Conservation (phyloP, 108 stramenopile species). For the Stephanodiscus triporus region DNA sequence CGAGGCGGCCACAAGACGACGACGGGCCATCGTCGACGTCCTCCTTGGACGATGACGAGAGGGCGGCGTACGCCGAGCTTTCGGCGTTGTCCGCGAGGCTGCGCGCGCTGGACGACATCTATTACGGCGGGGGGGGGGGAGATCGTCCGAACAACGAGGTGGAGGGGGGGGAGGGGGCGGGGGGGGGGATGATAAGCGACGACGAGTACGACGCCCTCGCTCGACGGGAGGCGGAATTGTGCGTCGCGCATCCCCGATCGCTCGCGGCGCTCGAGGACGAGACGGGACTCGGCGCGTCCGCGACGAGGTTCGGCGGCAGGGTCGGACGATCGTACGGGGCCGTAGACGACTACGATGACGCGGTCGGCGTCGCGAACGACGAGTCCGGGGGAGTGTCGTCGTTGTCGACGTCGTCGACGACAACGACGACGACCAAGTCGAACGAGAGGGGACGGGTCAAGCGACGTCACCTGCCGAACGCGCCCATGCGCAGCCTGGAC, state of each 20-base stretch:
- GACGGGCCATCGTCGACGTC: too few species aligned
- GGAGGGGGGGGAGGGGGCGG: too few species aligned
- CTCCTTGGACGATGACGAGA: too few species aligned
- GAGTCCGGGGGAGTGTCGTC: constrained; percentile 9
- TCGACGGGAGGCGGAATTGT: constrained; percentile 69
- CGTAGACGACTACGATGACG: neutral
- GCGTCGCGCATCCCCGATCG: constrained; percentile 60
- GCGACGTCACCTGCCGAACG: constrained; percentile 58
- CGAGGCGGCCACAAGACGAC: too few species aligned
- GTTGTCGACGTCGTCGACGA: constrained; percentile 6
- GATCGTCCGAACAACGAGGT: too few species aligned
- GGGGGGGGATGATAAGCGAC: too few species aligned
- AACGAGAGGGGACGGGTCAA: constrained; percentile 43
- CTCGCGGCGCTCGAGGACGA: constrained; percentile 55
- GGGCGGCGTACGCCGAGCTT: too few species aligned
- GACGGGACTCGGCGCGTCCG: constrained; percentile 59
- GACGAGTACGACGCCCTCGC: constrained; percentile 88
- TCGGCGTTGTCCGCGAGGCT: too few species aligned
- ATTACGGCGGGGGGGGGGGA: too few species aligned
- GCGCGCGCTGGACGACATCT: too few species aligned
- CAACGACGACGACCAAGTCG: constrained; percentile 14
- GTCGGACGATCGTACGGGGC: constrained; percentile 57
- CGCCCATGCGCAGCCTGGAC: constrained; percentile 81
- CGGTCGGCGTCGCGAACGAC: neutral
- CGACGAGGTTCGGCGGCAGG: constrained; percentile 76